A percentile compares a stretch with the other conserved stretches of the same genome.
Conservation (phyloP, 345 rosid species). For the Stellera chamaejasme region DNA sequence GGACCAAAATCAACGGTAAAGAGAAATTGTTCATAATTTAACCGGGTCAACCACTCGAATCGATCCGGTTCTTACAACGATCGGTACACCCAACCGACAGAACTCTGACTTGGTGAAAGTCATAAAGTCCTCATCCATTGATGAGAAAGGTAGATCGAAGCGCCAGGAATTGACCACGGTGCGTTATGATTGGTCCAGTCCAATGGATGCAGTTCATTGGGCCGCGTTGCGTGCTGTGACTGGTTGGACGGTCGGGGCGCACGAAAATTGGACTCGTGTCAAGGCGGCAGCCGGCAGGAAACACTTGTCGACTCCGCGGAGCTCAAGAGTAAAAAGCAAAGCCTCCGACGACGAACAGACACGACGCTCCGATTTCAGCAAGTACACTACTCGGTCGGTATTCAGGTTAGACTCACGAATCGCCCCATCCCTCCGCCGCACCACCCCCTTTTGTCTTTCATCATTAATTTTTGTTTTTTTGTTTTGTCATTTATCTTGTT, state of each 20-base stretch:
- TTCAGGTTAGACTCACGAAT: slow-evolving; percentile 10
- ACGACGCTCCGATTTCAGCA: slow-evolving; percentile 17
- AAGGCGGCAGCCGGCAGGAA: slow-evolving; percentile 30
- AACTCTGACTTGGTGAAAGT: too few relatives aligned
- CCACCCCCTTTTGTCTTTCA: neutral
- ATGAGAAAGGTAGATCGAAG: slow-evolving; percentile 21
- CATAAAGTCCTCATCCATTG: slow-evolving; percentile 6
- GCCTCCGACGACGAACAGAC: slow-evolving; percentile 16
- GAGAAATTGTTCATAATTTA: too few relatives aligned
- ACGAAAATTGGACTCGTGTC: slow-evolving; percentile 47
- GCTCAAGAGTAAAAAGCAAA: neutral
- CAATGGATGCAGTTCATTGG: slow-evolving; percentile 28
- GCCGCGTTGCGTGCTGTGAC: slow-evolving; percentile 39
- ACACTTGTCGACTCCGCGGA: slow-evolving; percentile 80
- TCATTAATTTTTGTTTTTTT: neutral
- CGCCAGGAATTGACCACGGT: slow-evolving; percentile 31
- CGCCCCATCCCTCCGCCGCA: neutral
- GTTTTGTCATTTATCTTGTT: neutral
- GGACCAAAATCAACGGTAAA: too few relatives aligned
- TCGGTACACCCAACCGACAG: too few relatives aligned
- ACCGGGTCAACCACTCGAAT: too few relatives aligned
- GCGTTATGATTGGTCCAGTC: slow-evolving; percentile 26
- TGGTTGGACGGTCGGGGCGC: slow-evolving; percentile 18
- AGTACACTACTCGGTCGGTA: neutral
- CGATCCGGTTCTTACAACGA: too few relatives aligned